Percentiles rank a stretch among this genome's conserved stretches.
These are phyloP conservation scores for Pyrenochaeta sp. DNA, from an alignment of 2,329 filamentous ascomycete species.

Conservation along the genomic window DNA sequence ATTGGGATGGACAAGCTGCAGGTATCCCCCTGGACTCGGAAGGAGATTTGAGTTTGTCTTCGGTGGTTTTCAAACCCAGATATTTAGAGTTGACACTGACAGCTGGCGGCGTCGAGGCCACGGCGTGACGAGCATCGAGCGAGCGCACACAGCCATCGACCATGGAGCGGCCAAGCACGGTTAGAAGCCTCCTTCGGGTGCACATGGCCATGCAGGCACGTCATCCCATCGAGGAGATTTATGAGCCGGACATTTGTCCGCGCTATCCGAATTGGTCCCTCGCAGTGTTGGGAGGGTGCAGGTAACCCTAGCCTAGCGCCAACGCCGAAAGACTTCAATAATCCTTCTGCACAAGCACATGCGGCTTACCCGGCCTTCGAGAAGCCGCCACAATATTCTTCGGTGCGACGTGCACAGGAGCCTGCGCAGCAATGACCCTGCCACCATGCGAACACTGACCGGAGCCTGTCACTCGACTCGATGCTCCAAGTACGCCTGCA, in stretches of 20 bases:
- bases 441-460: too few species aligned
- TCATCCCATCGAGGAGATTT: constrained; percentile 39
- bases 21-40: constrained; percentile 3
- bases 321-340: constrained; percentile 28
- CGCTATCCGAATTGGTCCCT: constrained; percentile 21
- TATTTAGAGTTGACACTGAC: constrained; percentile 36
- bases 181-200: constrained; percentile 17
- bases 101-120: constrained; percentile 17
- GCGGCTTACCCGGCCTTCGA: constrained; percentile 34
- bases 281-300: constrained; percentile 13
- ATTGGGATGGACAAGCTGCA: constrained; percentile 27
- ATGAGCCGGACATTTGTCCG: constrained; percentile 27
- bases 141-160: constrained; percentile 13
- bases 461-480: too few species aligned
- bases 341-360: constrained; percentile 18
- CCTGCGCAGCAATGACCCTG: constrained; percentile 10
- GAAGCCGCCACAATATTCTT: constrained; percentile 37
- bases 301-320: constrained; percentile 26
- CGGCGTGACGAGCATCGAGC: constrained; percentile 23
- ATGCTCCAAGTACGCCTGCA: too few species aligned
- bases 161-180: constrained; percentile 19
- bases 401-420: constrained; percentile 22
- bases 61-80: constrained; percentile 21
- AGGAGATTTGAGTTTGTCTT: constrained; percentile 9
- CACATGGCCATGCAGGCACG: constrained; percentile 35